These are phyloP conservation scores for Entomophthora muscae DNA, from an alignment of 371 early-diverging fungal species.

Conservation along the genomic window DNA sequence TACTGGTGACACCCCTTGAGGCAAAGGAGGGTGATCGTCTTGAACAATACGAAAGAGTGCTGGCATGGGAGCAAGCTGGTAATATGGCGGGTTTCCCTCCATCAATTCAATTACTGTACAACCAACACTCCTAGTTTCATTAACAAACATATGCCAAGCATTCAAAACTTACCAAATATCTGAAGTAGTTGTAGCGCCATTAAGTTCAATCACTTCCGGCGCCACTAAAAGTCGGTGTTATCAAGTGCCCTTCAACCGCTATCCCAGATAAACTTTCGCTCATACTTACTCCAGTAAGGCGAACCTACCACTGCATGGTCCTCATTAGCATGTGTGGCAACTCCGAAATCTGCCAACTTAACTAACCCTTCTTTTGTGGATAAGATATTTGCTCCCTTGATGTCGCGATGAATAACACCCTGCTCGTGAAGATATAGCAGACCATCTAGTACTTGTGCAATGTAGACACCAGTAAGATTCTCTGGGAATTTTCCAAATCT, in stretches of 20 bases:
- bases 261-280: neutral
- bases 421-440: conserved; percentile 69
- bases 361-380: conserved; percentile 59
- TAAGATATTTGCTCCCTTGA: conserved; percentile 75
- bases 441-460: conserved; percentile 59
- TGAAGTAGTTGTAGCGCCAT: conserved; percentile 54
- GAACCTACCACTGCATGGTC: conserved; percentile 34
- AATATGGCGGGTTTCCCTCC: conserved; percentile 78
- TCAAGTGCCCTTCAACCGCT: neutral
- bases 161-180: conserved; percentile 44
- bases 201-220: conserved; percentile 67
- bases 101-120: conserved; percentile 77
- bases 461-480: conserved; percentile 56
- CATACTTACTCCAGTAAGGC: conserved; percentile 44
- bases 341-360: conserved; percentile 82
- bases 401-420: conserved; percentile 81
- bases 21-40: conserved; percentile 71
- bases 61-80: conserved; percentile 59
- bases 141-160: neutral
- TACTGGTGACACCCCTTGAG: conserved; percentile 57
- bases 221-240: conserved; percentile 47
- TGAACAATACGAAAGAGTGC: conserved; percentile 84
- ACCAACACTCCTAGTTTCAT: conserved; percentile 43
- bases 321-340: conserved; percentile 30
- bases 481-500: conserved; percentile 75